Conservation (phyloP, 495 filamentous ascomycete species). For the Podospora tetraspora region DNA sequence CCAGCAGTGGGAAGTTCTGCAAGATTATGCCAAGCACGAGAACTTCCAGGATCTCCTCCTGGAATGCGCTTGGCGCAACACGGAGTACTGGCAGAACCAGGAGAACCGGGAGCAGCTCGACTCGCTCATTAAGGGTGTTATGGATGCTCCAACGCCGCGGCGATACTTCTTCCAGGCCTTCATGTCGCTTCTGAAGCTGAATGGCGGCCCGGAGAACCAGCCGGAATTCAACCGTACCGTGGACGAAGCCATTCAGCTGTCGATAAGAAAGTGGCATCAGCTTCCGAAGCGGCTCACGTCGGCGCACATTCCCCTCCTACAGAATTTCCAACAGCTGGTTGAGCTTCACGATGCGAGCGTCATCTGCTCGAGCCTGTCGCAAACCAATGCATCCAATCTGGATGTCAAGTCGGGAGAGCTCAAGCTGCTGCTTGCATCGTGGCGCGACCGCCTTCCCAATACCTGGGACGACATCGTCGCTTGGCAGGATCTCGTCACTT, state of each 20-base stretch:
- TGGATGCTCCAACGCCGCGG: constrained; percentile 91
- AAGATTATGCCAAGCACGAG: constrained; percentile 98
- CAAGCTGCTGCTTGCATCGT: constrained; percentile 88
- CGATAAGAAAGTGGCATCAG: constrained; percentile 97
- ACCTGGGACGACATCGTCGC: constrained; percentile 99
- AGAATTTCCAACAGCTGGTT: constrained; percentile 98
- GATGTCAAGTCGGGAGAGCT: constrained; percentile 93
- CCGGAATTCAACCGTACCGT: constrained; percentile 82
- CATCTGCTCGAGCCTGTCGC: constrained; percentile 80
- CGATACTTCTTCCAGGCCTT: constrained; percentile 96
- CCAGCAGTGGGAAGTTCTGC: constrained; percentile 96
- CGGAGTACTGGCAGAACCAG: constrained; percentile 83
- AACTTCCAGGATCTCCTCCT: constrained; percentile 96
- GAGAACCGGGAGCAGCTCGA: constrained; percentile 86
- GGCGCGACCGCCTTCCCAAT: constrained; percentile 93
- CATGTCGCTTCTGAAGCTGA: constrained; percentile 88
- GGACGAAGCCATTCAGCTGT: constrained; percentile 94
- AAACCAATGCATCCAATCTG: constrained; percentile 78
- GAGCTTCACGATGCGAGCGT: constrained; percentile 97
- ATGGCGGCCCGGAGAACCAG: constrained; percentile 75
- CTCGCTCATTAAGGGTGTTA: constrained; percentile 86
- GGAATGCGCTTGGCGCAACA: constrained; percentile 89
- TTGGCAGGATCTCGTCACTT: constrained; percentile 98
- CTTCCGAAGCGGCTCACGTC: constrained; percentile 88
- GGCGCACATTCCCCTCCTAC: constrained; percentile 88